Evolutionary conservation across 176 grass and related monocot genomes (phyloP).

Genomic region (Oryza glaberrima): DNA sequence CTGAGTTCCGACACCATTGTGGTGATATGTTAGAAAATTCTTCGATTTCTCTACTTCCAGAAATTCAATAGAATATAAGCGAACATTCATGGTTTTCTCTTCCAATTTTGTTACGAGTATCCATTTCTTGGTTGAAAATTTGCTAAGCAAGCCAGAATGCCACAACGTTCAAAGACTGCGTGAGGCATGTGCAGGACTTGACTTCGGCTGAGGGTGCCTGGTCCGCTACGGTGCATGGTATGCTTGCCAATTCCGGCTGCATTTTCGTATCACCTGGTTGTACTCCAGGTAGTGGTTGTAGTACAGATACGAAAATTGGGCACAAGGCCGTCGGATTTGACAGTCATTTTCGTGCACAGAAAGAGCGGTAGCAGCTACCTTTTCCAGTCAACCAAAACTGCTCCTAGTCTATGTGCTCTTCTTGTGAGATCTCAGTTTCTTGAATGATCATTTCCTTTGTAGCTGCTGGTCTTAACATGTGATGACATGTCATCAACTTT

Average conservation of each 20-base stretch:
- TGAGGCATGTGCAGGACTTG: constrained; percentile 21
- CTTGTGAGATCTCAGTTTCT: neutral
- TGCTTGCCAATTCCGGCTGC: neutral
- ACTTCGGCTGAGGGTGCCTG: neutral
- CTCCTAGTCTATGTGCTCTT: neutral
- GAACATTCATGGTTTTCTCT: neutral
- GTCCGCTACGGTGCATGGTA: constrained; percentile 4
- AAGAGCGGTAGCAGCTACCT: neutral
- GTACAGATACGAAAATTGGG: neutral
- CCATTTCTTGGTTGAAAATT: neutral
- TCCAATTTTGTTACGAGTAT: neutral
- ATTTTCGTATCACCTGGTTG: neutral
- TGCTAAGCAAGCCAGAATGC: neutral
- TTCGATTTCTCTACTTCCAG: neutral
- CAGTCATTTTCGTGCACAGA: constrained; percentile 11
- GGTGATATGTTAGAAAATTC: no score
- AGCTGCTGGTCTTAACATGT: neutral
- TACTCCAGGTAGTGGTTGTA: neutral
- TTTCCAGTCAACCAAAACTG: neutral
- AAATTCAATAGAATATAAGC: neutral
- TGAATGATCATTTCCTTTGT: neutral
- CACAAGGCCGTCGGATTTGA: constrained; percentile 23
- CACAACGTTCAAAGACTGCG: neutral
- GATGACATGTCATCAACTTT: neutral
- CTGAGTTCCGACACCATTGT: no score